Percentiles rank a stretch among this genome's conserved stretches.
Conservation (phyloP, 331 rosid genomes). For the Spiraea crenata region DNA sequence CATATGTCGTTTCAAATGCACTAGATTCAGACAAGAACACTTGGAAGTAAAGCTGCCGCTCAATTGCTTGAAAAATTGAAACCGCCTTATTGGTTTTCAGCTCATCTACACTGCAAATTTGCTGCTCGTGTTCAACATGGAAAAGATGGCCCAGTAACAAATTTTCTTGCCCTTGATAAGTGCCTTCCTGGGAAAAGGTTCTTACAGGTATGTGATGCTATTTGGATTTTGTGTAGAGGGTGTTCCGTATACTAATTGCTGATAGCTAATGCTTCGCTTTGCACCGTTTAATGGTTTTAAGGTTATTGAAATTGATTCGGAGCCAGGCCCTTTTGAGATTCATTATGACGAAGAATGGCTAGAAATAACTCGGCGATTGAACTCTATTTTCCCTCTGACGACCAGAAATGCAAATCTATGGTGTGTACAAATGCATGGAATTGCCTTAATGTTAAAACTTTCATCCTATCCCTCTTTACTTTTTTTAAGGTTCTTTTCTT, state of each 20-base stretch:
- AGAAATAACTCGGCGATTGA: slow-evolving; percentile 77
- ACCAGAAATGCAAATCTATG: slow-evolving; percentile 51
- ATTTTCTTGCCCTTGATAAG: slow-evolving; percentile 96
- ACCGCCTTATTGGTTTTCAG: slow-evolving; percentile 93
- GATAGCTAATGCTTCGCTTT: slow-evolving; percentile 21
- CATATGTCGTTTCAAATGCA: background rate
- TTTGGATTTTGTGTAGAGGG: slow-evolving; percentile 7
- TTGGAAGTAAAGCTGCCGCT: slow-evolving; percentile 84
- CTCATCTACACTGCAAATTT: slow-evolving; percentile 94
- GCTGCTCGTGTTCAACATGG: slow-evolving; percentile 95
- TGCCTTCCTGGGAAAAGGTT: slow-evolving; percentile 74
- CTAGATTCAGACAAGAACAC: slow-evolving; percentile 75
- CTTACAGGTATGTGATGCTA: slow-evolving; percentile 64
- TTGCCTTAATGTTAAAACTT: slow-evolving; percentile 11
- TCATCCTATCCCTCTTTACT: background rate
- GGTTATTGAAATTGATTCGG: slow-evolving; percentile 85
- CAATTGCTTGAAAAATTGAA: slow-evolving; percentile 75
- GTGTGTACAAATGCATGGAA: slow-evolving; percentile 40
- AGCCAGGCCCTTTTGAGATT: slow-evolving; percentile 75
- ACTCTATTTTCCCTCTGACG: slow-evolving; percentile 70
- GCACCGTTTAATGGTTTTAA: slow-evolving; percentile 32
- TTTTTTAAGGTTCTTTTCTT: background rate
- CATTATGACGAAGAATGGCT: slow-evolving; percentile 96
- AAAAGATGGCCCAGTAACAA: slow-evolving; percentile 77
- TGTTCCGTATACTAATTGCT: slow-evolving; percentile 21